phyloP scores from a whole-genome alignment of 495 filamentous ascomycete species.

The Tuber melanosporum region DNA sequence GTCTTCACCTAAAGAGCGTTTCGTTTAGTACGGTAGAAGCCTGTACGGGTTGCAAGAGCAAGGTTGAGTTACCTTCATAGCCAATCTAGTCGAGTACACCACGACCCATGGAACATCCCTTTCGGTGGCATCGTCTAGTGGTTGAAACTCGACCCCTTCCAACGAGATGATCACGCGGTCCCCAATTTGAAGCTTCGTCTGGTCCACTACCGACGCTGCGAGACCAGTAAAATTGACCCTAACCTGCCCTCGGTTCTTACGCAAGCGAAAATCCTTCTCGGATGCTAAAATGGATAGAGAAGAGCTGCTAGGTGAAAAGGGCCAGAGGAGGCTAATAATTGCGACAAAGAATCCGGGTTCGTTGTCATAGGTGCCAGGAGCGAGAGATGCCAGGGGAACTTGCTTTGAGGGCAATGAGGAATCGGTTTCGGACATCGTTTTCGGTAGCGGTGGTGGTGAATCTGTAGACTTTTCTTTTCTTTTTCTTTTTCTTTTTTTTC shows the following conservation, averaged over 20 bases:
- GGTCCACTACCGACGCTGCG: conserved; percentile 62
- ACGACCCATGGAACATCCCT: conserved; percentile 38
- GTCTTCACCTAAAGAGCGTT: conserved; percentile 24
- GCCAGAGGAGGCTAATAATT: conserved; percentile 81
- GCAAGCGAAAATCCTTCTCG: conserved; percentile 81
- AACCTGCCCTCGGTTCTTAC: conserved; percentile 72
- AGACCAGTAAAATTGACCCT: conserved; percentile 67
- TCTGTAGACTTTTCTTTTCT: background rate
- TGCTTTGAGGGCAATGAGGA: conserved; percentile 36
- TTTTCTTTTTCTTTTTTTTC: background rate
- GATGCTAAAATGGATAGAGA: conserved; percentile 70
- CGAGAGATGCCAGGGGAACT: conserved; percentile 33
- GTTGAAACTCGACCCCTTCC: conserved; percentile 55
- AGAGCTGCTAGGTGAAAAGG: conserved; percentile 69
- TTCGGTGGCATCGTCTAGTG: conserved; percentile 20
- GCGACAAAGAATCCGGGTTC: conserved; percentile 49
- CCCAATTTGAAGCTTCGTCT: conserved; percentile 62
- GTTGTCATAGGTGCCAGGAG: conserved; percentile 6
- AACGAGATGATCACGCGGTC: conserved; percentile 67
- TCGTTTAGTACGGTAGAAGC: background rate
- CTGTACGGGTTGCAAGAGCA: background rate
- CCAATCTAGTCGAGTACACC: conserved; percentile 23
- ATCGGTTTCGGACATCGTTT: conserved; percentile 39
- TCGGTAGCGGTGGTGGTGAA: conserved; percentile 3
- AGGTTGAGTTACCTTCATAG: conserved; percentile 33